Percentiles rank a stretch among this genome's conserved stretches.
These are phyloP conservation scores for Fusarium continuum DNA, from an alignment of 2,329 filamentous ascomycete genomes.

Conservation along the genomic window DNA sequence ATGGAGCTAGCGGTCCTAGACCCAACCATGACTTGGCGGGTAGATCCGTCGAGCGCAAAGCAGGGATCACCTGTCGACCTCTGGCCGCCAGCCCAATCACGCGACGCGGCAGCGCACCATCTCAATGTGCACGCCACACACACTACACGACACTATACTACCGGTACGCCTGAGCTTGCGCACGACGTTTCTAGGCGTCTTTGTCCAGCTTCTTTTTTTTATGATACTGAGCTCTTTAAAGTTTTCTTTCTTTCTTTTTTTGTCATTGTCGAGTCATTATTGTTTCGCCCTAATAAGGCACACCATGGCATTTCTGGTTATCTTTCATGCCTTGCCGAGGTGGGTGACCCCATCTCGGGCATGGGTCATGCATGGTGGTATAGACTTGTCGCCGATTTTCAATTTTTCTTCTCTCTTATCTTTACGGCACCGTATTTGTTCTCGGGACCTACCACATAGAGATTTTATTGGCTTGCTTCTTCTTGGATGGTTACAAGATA, in stretches of 20 bases:
- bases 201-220: conserved; percentile 6
- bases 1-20: conserved; percentile 24
- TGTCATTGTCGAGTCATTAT: conserved; percentile 31
- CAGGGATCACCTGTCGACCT: conserved; percentile 27
- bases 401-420: conserved; percentile 13
- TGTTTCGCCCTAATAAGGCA: conserved; percentile 1
- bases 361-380: conserved; percentile 17
- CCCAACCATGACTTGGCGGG: conserved; percentile 40
- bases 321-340: conserved; percentile 1
- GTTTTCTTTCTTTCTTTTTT: too few relatives aligned
- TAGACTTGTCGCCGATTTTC: conserved; percentile 24
- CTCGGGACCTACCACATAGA: conserved; percentile 34
- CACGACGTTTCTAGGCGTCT: conserved; percentile 32
- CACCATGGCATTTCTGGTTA: conserved; percentile 4
- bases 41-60: conserved; percentile 41
- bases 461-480: conserved; percentile 19
- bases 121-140: conserved; percentile 15
- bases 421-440: conserved; percentile 11
- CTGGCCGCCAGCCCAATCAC: conserved; percentile 11
- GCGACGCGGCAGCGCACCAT: conserved; percentile 2
- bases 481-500: conserved; percentile 34
- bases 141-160: conserved; percentile 1
- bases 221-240: neutral
- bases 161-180: conserved; percentile 1
- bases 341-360: conserved; percentile 5